phyloP scores from a whole-genome alignment of 1,139 yeast genomes.

The Suhomyces bribrorum region DNA sequence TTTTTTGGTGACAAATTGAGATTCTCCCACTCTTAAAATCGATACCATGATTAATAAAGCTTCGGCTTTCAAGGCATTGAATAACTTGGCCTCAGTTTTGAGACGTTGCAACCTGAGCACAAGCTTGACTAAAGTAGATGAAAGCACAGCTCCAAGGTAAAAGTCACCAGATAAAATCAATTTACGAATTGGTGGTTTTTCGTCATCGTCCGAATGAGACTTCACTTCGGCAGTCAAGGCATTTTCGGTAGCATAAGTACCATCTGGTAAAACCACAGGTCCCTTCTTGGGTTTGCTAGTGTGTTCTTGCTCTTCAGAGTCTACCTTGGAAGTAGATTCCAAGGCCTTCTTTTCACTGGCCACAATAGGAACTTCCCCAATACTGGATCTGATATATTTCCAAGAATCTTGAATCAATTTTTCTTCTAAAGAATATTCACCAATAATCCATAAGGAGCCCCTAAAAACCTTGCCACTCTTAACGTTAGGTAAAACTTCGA shows the following conservation, averaged over 20 bases:
- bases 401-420: conserved; percentile 79
- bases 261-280: conserved; percentile 92
- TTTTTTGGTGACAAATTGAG: conserved; percentile 68
- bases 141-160: conserved; percentile 84
- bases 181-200: conserved; percentile 76
- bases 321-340: conserved; percentile 34
- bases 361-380: conserved; percentile 91
- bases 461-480: conserved; percentile 90
- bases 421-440: conserved; percentile 82
- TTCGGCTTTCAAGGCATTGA: conserved; percentile 91
- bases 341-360: conserved; percentile 63
- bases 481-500: conserved; percentile 62
- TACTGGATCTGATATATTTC: conserved; percentile 77
- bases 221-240: conserved; percentile 61
- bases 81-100: conserved; percentile 53
- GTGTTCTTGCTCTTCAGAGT: conserved; percentile 25
- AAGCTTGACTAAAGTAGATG: conserved; percentile 87
- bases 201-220: conserved; percentile 22
- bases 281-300: conserved; percentile 45
- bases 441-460: conserved; percentile 93
- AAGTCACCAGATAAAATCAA: conserved; percentile 86
- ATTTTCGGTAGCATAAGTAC: conserved; percentile 96
- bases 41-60: conserved; percentile 92
- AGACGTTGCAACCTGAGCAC: conserved; percentile 73
- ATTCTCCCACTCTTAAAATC: conserved; percentile 84